Evolutionary conservation across 768 basidiomycete genomes (phyloP).

Genomic region (Xerocomellus intermedius): DNA sequence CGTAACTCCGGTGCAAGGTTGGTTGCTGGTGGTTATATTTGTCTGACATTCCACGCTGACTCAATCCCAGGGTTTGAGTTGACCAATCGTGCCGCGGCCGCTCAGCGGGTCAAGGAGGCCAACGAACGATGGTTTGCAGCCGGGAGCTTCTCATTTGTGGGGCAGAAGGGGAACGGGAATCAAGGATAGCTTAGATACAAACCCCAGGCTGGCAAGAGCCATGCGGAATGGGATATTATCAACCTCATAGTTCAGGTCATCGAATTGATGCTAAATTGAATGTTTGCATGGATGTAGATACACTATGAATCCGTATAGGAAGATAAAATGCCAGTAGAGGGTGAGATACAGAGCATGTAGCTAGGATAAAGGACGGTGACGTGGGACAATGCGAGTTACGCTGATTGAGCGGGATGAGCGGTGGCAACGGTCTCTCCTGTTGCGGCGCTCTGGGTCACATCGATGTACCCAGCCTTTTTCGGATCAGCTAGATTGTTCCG

Average conservation of each 20-base stretch:
- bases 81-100: slow-evolving; percentile 84
- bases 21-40: slow-evolving; percentile 14
- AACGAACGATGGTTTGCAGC: slow-evolving; percentile 96
- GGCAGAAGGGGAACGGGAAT: slow-evolving; percentile 50
- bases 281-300: slow-evolving; percentile 14
- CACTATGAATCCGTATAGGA: slow-evolving; percentile 3
- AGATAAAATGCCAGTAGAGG: slow-evolving; percentile 19
- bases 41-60: slow-evolving; percentile 11
- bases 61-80: slow-evolving; percentile 72
- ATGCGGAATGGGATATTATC: background rate
- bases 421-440: slow-evolving; percentile 55
- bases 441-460: slow-evolving; percentile 59
- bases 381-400: slow-evolving; percentile 6
- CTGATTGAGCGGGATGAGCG: slow-evolving; percentile 43
- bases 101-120: slow-evolving; percentile 89
- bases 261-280: slow-evolving; percentile 5
- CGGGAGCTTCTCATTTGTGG: slow-evolving; percentile 79
- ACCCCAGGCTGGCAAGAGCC: background rate
- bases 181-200: slow-evolving; percentile 18
- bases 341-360: background rate
- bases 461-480: slow-evolving; percentile 63
- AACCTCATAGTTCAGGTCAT: background rate
- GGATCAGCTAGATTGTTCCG: slow-evolving; percentile 51
- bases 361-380: background rate
- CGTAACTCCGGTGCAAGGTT: slow-evolving; percentile 95